Evolutionary conservation across 352 stramenopile species (phyloP).

Genomic region (Phytophthora aleatoria): DNA sequence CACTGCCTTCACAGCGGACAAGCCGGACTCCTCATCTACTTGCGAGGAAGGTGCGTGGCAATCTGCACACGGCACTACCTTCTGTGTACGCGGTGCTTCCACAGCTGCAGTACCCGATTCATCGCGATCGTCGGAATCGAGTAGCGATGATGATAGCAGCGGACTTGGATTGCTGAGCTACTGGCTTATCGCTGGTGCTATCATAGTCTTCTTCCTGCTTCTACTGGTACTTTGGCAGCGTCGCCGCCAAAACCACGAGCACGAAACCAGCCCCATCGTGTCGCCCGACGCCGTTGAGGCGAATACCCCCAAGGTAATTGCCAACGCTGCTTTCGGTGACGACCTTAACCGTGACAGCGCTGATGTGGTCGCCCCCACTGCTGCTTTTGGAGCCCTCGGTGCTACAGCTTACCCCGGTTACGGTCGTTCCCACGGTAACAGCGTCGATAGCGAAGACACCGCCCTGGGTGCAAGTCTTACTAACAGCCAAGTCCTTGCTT

Average conservation of each 20-base stretch:
- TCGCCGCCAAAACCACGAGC: constrained; percentile 24
- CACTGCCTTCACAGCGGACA: constrained; percentile 36
- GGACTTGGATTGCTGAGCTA: constrained; percentile 30
- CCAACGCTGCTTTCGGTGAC: constrained; percentile 26
- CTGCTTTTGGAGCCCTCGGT: not conserved
- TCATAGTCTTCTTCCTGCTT: constrained; percentile 41
- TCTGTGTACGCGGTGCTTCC: constrained; percentile 42
- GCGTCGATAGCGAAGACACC: constrained; percentile 32
- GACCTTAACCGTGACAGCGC: constrained; percentile 16
- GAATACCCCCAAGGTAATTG: constrained; percentile 30
- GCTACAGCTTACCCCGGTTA: constrained; percentile 19
- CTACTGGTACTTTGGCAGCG: constrained; percentile 41
- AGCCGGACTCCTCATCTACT: constrained; percentile 20
- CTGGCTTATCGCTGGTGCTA: constrained; percentile 40
- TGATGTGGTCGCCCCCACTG: not conserved
- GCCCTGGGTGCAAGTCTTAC: constrained; percentile 36
- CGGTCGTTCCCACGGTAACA: constrained; percentile 29
- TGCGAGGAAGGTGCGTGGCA: constrained; percentile 40
- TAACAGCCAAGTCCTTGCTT: constrained; percentile 40
- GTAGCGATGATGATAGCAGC: constrained; percentile 7
- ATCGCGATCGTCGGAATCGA: constrained; percentile 22
- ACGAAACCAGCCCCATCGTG: constrained; percentile 28
- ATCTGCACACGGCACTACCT: constrained; percentile 34
- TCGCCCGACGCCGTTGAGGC: constrained; percentile 29
- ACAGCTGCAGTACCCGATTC: constrained; percentile 30